A percentile compares a stretch with the other conserved stretches of the same genome.
Evolutionary conservation across 768 basidiomycete species (phyloP).

Genomic region (Asterophora parasitica): DNA sequence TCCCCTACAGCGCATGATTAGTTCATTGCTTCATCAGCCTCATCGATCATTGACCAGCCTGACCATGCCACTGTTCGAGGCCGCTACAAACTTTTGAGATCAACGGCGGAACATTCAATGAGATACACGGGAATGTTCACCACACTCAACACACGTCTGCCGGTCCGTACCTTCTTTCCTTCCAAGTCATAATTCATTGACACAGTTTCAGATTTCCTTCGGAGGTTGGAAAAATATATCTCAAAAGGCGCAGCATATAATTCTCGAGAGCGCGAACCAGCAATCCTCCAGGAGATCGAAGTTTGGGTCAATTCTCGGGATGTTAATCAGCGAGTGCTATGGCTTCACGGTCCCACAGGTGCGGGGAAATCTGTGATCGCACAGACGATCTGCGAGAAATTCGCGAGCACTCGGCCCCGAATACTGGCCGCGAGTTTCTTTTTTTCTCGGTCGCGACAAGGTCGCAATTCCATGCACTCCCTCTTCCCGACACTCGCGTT

Average conservation of each 20-base stretch:
- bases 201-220: no score
- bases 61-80: no score
- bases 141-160: no score
- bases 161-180: no score
- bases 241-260: not conserved
- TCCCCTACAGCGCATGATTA: not conserved
- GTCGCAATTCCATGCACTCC: not conserved
- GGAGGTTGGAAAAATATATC: no score
- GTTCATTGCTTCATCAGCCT: no score
- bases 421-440: conserved; percentile 5
- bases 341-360: conserved; percentile 9
- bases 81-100: no score
- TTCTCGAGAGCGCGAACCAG: not conserved
- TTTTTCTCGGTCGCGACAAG: not conserved
- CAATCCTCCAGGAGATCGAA: not conserved
- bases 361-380: conserved; percentile 12
- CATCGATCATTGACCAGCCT: no score
- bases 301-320: not conserved
- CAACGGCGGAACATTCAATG: no score
- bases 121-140: no score
- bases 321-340: not conserved
- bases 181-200: no score
- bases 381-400: conserved; percentile 1
- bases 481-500: not conserved
- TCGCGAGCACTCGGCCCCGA: not conserved